Conservation (phyloP, 1,284 basidiomycete genomes). For the Rhodotorula sp. region DNA sequence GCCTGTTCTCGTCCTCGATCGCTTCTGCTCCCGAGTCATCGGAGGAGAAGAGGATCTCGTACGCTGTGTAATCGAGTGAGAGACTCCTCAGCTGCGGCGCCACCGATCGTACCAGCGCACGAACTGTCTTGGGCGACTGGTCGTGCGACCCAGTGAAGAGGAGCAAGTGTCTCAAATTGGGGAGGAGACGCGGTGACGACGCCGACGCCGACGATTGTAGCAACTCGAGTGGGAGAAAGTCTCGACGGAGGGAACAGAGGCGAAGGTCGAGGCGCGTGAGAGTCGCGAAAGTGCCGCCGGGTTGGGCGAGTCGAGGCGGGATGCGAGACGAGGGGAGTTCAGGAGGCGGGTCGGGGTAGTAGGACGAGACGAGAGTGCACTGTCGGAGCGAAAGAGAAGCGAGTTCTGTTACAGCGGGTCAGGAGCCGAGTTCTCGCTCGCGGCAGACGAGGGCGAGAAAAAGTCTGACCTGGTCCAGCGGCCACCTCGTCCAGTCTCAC, state of each 20-base stretch:
- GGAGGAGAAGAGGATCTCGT: not conserved
- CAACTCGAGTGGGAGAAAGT: conserved; percentile 4
- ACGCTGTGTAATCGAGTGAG: conserved; percentile 5
- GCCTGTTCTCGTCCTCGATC: too few relatives aligned
- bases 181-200: not conserved
- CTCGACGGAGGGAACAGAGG: conserved; percentile 9
- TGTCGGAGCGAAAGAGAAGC: not conserved
- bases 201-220: not conserved
- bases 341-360: not conserved
- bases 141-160: conserved; percentile 5
- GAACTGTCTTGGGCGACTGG: not conserved
- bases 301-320: not conserved
- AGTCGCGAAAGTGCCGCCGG: not conserved
- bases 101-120: conserved; percentile 5
- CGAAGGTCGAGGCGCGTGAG: conserved; percentile 4
- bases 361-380: conserved; percentile 3
- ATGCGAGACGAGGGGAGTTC: not conserved
- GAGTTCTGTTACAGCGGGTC: conserved; percentile 5
- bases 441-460: too few relatives aligned
- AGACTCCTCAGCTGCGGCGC: not conserved
- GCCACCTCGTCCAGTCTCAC: not conserved
- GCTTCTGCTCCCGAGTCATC: too few relatives aligned
- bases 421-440: too few relatives aligned
- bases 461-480: not conserved
- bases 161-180: conserved; percentile 4